Evolutionary conservation across 805 yeast species (phyloP).

Genomic region (Candida stauntonica): DNA sequence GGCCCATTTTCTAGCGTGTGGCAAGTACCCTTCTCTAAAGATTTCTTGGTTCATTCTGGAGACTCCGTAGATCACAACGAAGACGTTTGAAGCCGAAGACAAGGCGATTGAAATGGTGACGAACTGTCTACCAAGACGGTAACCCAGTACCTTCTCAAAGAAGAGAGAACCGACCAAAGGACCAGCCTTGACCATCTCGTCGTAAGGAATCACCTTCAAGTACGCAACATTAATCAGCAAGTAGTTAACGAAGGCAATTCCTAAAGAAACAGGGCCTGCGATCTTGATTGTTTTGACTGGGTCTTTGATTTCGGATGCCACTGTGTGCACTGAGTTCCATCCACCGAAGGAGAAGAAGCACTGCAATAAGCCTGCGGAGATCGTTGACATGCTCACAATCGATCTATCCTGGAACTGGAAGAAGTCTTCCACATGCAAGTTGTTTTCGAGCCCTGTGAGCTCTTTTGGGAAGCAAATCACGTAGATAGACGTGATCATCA

Average conservation of each 20-base stretch:
- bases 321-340: slow-evolving; percentile 59
- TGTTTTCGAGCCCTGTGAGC: slow-evolving; percentile 42
- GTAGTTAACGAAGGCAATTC: slow-evolving; percentile 45
- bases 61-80: slow-evolving; percentile 54
- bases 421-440: slow-evolving; percentile 25
- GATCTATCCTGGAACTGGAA: slow-evolving; percentile 30
- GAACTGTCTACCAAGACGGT: slow-evolving; percentile 46
- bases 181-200: slow-evolving; percentile 50
- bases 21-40: slow-evolving; percentile 59
- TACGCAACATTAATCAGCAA: slow-evolving; percentile 52
- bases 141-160: slow-evolving; percentile 53
- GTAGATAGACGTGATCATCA: slow-evolving; percentile 56
- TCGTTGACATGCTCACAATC: slow-evolving; percentile 37
- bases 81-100: slow-evolving; percentile 59
- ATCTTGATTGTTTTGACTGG: slow-evolving; percentile 54
- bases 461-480: slow-evolving; percentile 41
- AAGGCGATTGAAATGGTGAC: slow-evolving; percentile 54
- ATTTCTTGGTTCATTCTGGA: slow-evolving; percentile 64
- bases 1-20: slow-evolving; percentile 47
- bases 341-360: slow-evolving; percentile 60
- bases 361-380: slow-evolving; percentile 52
- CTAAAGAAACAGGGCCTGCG: slow-evolving; percentile 55
- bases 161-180: slow-evolving; percentile 56
- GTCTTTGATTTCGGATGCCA: slow-evolving; percentile 55
- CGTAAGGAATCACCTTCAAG: slow-evolving; percentile 47